A percentile compares a stretch with the other conserved stretches of the same genome.
Evolutionary conservation across 805 yeast species (phyloP).

Genomic region (Debaryomyces maramus): DNA sequence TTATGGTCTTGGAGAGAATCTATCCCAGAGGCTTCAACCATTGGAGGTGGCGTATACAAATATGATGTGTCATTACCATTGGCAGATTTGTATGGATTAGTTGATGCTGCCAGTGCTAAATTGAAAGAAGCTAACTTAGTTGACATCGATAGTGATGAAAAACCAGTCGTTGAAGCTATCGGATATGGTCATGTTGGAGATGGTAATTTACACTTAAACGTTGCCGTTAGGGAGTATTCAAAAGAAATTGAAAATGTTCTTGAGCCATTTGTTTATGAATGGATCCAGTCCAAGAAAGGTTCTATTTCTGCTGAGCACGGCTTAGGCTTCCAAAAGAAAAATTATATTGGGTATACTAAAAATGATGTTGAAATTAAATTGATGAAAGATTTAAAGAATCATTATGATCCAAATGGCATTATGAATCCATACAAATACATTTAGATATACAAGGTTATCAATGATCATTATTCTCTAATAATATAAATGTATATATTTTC

Average conservation of each 20-base stretch:
- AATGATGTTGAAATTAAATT: slow-evolving; percentile 64
- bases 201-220: slow-evolving; percentile 93
- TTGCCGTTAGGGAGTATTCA: slow-evolving; percentile 80
- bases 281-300: slow-evolving; percentile 72
- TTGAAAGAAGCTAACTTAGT: slow-evolving; percentile 57
- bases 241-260: slow-evolving; percentile 75
- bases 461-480: not conserved
- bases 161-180: slow-evolving; percentile 84
- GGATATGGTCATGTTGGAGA: slow-evolving; percentile 99
- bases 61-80: slow-evolving; percentile 94
- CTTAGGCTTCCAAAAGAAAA: slow-evolving; percentile 93
- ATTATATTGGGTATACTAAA: slow-evolving; percentile 84
- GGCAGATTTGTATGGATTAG: slow-evolving; percentile 74
- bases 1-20: slow-evolving; percentile 97
- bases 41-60: slow-evolving; percentile 92
- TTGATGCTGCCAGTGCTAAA: slow-evolving; percentile 69
- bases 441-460: slow-evolving; percentile 21
- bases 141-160: slow-evolving; percentile 56
- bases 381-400: slow-evolving; percentile 77
- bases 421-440: slow-evolving; percentile 94
- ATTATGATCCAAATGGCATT: slow-evolving; percentile 88
- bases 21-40: slow-evolving; percentile 84
- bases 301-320: slow-evolving; percentile 98
- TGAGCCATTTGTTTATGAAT: slow-evolving; percentile 95
- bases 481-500: not conserved